Evolutionary conservation across 257 asterid species (phyloP), one percentile per base, ranked within the genome.

Genomic region (Paulownia fortunei): DNA sequence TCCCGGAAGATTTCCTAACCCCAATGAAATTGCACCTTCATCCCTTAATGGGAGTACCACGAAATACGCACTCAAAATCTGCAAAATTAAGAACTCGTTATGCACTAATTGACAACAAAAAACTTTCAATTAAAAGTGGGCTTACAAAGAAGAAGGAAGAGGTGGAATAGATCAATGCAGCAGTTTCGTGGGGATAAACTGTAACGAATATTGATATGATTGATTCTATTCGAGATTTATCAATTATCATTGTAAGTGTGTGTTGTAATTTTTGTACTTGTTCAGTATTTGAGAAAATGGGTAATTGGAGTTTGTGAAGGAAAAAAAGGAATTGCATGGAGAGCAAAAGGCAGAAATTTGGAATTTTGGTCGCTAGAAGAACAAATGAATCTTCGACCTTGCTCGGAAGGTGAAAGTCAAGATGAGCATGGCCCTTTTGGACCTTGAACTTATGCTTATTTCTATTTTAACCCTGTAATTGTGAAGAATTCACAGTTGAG

Each of bases 21-120:
- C 99, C 68, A 96, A 79, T 5, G 99, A 96, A 65, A 93, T 90
- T n/a, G 99, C 99, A 11, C 99, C 99, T 86, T 96, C 99, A 80
- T 96, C 99, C 12, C 99, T 93, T 71, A 96, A 88, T 8, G 99
- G 99, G 75, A 96, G 98, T 16, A 96, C 97, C 83, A 93, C 97
- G 76, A 96, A 96, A 80, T 96, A 96, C 8, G 99, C 97, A 84
- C 99, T 90, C 87, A 96, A 86, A 76, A 93, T 87, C 99, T 96
- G 96, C 89, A 86, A 0, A 63, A 32, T 9, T 0, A 46, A 72
- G 42, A 46, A 18, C 8, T 23, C 74, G 37, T 76, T 27, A 76
- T n/a, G 32, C 59, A 52, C 66, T 16, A 62, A 54, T 64, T 59
- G 6, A 37, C 26, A 24, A 42, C 32, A 34, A 23, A 15, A 19